phyloP scores from a whole-genome alignment of 495 filamentous ascomycete species.

The Hypoxylon intermedium region DNA sequence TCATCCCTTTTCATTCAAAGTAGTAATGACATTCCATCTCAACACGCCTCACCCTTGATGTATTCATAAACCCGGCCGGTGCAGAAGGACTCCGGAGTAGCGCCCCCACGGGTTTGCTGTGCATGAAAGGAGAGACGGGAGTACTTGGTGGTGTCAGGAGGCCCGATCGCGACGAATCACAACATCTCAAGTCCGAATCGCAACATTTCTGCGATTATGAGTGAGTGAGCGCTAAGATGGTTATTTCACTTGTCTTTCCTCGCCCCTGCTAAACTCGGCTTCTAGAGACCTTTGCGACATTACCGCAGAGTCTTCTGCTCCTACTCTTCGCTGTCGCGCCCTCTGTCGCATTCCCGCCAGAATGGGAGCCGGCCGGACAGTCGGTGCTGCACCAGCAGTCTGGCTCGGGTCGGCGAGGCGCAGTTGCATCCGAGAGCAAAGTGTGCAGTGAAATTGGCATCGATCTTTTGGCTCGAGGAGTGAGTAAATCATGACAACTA shows the following conservation, averaged over 20 bases:
- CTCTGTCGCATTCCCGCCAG: conserved; percentile 18
- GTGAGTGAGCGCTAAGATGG: conserved; percentile 6
- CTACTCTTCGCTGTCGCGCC: conserved; percentile 21
- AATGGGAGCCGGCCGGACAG: conserved; percentile 24
- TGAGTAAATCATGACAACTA: no score
- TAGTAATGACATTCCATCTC: no score
- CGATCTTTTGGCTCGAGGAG: conserved; percentile 69
- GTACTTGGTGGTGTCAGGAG: no score
- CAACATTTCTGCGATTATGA: conserved; percentile 23
- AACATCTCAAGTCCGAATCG: conserved; percentile 18
- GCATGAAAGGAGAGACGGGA: no score
- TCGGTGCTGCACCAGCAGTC: conserved; percentile 25
- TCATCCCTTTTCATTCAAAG: no score
- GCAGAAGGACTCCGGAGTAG: no score
- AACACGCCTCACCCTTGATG: no score
- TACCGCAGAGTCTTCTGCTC: conserved; percentile 33
- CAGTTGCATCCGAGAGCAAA: conserved; percentile 78
- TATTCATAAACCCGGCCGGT: no score
- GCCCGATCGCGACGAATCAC: no score
- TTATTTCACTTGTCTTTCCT: not conserved
- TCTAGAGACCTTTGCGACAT: conserved; percentile 5
- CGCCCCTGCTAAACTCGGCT: conserved; percentile 1
- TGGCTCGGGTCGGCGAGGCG: conserved; percentile 58
- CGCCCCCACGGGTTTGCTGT: no score
- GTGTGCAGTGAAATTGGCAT: conserved; percentile 80